Conservation (phyloP, 192 early-diverging fungal genomes). For the Thamnidium elegans region DNA sequence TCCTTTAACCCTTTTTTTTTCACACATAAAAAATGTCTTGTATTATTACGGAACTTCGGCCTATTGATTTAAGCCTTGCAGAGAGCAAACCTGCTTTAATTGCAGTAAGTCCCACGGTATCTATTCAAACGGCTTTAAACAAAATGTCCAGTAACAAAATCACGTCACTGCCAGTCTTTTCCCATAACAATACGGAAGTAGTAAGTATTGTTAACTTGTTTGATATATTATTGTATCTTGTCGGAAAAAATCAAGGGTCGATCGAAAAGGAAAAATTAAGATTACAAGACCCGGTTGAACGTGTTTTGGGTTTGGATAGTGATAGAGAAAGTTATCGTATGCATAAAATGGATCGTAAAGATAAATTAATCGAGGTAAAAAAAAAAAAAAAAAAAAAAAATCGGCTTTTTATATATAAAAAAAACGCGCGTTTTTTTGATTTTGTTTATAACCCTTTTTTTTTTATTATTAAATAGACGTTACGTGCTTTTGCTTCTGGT, state of each 20-base stretch:
- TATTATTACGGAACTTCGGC: conserved; percentile 17
- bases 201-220: conserved; percentile 52
- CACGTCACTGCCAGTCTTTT: conserved; percentile 54
- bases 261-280: conserved; percentile 28
- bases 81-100: conserved; percentile 33
- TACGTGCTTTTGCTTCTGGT: conserved; percentile 53
- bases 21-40: background rate
- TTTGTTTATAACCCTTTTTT: background rate
- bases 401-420: background rate
- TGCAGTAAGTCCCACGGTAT: conserved; percentile 43
- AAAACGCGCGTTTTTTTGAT: background rate
- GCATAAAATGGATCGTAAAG: conserved; percentile 32
- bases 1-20: background rate
- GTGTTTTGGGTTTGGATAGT: conserved; percentile 41
- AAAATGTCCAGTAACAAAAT: conserved; percentile 47
- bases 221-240: conserved; percentile 51
- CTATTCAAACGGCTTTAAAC: conserved; percentile 47
- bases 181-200: conserved; percentile 42
- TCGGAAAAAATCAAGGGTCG: conserved; percentile 18
- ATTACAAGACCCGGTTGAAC: conserved; percentile 36
- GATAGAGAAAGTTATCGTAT: conserved; percentile 45
- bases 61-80: conserved; percentile 26
- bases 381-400: no score
- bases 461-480: conserved; percentile 20
- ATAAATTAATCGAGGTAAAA: conserved; percentile 29